Percentiles rank a stretch among this genome's conserved stretches.
Conservation (phyloP, 1,139 yeast genomes). For the Lodderomyces theae region DNA sequence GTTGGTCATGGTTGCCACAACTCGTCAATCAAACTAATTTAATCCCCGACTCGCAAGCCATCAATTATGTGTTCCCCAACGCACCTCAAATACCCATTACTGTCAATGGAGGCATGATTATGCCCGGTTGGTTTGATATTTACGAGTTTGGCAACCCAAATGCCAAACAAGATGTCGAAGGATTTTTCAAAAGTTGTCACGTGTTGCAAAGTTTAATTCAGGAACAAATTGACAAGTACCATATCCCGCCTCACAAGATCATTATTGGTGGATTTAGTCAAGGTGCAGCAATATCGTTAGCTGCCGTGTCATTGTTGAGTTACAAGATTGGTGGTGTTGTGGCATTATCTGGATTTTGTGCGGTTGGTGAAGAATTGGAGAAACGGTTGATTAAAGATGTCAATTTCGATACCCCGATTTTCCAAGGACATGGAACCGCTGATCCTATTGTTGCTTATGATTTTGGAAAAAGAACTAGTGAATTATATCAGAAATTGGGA, state of each 20-base stretch:
- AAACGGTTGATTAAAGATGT: constrained; percentile 23
- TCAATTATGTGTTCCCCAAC: constrained; percentile 82
- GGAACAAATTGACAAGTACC: constrained; percentile 56
- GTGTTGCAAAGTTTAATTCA: constrained; percentile 52
- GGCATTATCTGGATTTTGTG: constrained; percentile 76
- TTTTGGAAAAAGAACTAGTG: constrained; percentile 48
- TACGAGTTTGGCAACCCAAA: constrained; percentile 49
- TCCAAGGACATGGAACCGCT: constrained; percentile 82
- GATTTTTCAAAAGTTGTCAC: constrained; percentile 59
- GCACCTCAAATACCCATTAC: constrained; percentile 77
- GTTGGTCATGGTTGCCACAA: constrained; percentile 80
- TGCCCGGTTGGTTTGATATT: constrained; percentile 92
- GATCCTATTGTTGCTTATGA: constrained; percentile 63
- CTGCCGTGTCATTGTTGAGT: constrained; percentile 45
- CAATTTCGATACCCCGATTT: constrained; percentile 70
- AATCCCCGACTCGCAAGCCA: constrained; percentile 41
- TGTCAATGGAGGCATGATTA: constrained; percentile 59
- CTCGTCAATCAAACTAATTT: constrained; percentile 40
- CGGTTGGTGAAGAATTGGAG: constrained; percentile 45
- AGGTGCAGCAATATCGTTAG: constrained; percentile 82
- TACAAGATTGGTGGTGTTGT: constrained; percentile 74
- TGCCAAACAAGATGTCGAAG: constrained; percentile 57
- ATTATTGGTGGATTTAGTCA: constrained; percentile 93
- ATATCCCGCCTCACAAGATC: constrained; percentile 69
- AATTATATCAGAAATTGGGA: constrained; percentile 47